phyloP scores from a whole-genome alignment of 495 filamentous ascomycete species.

The Glutinoglossum americanum region DNA sequence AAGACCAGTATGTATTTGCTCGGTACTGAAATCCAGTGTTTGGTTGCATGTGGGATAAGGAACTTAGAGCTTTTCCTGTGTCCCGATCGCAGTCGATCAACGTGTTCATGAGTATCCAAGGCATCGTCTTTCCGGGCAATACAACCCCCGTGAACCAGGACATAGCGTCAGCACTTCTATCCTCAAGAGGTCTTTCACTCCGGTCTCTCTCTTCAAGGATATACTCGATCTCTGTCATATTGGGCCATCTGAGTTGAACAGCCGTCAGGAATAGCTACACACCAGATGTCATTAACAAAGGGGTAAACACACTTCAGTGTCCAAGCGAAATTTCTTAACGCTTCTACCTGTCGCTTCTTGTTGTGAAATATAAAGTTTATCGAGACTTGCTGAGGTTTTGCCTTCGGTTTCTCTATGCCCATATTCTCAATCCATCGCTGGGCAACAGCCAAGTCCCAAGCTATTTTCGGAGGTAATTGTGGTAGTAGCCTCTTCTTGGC shows the following conservation, averaged over 20 bases:
- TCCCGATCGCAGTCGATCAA: constrained; percentile 48
- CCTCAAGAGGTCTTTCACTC: constrained; percentile 29
- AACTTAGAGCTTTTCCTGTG: constrained; percentile 32
- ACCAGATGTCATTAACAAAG: neutral
- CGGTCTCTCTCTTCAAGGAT: constrained; percentile 33
- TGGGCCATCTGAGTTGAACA: constrained; percentile 29
- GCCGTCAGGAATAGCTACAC: neutral
- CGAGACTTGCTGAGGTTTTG: constrained; percentile 20
- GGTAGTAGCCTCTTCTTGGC: constrained; percentile 32
- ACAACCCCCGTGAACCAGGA: constrained; percentile 52
- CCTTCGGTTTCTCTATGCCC: constrained; percentile 28
- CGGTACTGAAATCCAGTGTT: constrained; percentile 52
- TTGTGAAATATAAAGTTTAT: constrained; percentile 31
- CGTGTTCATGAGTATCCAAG: constrained; percentile 51
- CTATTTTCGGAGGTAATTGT: constrained; percentile 41
- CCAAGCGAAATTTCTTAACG: constrained; percentile 40
- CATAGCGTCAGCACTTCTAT: constrained; percentile 41
- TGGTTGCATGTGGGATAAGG: constrained; percentile 37
- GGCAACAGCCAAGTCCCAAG: constrained; percentile 46
- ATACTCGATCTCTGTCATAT: constrained; percentile 36
- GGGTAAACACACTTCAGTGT: constrained; percentile 34
- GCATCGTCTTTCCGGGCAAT: constrained; percentile 44
- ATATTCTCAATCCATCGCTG: constrained; percentile 47
- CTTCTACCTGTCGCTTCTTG: constrained; percentile 41
- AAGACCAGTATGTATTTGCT: constrained; percentile 47